Evolutionary conservation across 345 rosid species (phyloP).

Genomic region (Syzygium aqueum): DNA sequence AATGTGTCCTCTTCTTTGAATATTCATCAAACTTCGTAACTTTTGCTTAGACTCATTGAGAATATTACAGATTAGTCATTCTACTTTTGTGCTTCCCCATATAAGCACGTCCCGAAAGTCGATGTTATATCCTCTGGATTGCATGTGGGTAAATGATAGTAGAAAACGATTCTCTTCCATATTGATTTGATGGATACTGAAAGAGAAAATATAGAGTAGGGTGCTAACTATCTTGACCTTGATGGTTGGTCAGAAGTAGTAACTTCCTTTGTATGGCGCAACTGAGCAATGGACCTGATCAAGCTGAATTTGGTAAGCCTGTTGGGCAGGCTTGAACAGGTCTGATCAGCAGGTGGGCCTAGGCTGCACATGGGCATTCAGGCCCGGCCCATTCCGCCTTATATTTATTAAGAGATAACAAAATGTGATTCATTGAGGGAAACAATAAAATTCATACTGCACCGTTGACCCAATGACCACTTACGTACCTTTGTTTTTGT

Average conservation of each 20-base stretch:
- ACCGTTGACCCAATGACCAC: neutral
- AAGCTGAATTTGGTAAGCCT: no score
- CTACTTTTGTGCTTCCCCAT: neutral
- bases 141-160: neutral
- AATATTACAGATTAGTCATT: neutral
- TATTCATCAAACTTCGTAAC: no score
- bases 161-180: neutral
- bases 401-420: no score
- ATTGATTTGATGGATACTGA: neutral
- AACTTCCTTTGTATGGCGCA: neutral
- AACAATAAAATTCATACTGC: no score
- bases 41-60: neutral
- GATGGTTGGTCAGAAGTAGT: neutral
- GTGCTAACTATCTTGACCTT: neutral
- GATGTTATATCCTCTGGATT: neutral
- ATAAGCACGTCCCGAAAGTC: neutral
- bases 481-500: neutral
- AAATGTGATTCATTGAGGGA: no score
- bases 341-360: no score
- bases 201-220: neutral
- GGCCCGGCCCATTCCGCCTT: no score
- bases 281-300: no score
- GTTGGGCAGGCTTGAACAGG: no score
- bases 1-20: neutral
- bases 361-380: no score